Conservation (phyloP, 768 basidiomycete genomes). For the Tubosaeta sp. region DNA sequence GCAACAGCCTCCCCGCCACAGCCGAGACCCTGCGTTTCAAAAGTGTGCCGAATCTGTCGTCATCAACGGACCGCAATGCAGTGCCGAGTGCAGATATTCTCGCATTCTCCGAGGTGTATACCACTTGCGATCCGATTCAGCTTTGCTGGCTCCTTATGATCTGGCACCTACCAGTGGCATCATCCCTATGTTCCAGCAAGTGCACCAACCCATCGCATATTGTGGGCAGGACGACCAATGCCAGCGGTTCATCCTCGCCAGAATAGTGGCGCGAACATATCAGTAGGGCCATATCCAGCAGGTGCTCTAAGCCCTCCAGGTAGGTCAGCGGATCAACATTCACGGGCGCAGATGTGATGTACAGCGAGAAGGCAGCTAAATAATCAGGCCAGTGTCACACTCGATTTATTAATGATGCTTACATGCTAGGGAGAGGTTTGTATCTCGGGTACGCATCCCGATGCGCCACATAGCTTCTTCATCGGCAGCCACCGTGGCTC, state of each 20-base stretch:
- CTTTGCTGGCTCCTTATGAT: not conserved
- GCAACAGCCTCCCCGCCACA: conserved; percentile 24
- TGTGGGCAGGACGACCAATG: conserved; percentile 43
- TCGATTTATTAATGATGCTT: conserved; percentile 17
- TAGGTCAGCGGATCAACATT: conserved; percentile 35
- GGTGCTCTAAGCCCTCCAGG: conserved; percentile 42
- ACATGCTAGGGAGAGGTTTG: conserved; percentile 41
- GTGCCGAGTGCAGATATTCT: conserved; percentile 47
- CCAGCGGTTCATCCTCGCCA: conserved; percentile 48
- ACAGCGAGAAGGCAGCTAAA: conserved; percentile 46
- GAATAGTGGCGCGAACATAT: conserved; percentile 43
- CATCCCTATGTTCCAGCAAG: conserved; percentile 30
- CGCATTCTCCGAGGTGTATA: conserved; percentile 23
- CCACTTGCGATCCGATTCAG: conserved; percentile 8
- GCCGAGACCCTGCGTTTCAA: conserved; percentile 31
- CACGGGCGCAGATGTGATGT: conserved; percentile 31
- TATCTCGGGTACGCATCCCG: conserved; percentile 21
- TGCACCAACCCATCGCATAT: conserved; percentile 47
- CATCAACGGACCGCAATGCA: conserved; percentile 33
- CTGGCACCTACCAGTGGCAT: conserved; percentile 24
- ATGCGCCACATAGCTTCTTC: conserved; percentile 38
- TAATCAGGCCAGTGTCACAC: not conserved
- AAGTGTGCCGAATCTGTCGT: conserved; percentile 23
- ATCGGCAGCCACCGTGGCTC: conserved; percentile 13
- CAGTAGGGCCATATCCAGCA: conserved; percentile 47